Evolutionary conservation across 768 basidiomycete genomes (phyloP).

Genomic region (Pleurotus ostreatus): DNA sequence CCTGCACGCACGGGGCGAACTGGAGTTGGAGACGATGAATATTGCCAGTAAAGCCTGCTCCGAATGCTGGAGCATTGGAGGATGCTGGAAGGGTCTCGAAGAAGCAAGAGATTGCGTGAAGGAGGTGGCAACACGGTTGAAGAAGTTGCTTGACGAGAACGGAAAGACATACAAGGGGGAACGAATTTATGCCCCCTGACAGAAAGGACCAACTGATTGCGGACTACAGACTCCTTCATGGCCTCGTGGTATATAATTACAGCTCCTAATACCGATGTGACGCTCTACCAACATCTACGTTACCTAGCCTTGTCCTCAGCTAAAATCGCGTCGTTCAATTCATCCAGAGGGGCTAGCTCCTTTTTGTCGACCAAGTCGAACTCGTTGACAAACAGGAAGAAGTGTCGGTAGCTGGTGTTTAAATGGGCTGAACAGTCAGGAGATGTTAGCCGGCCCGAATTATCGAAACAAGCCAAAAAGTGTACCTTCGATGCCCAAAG

Average conservation of each 20-base stretch:
- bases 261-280: not conserved
- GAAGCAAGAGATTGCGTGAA: constrained; percentile 61
- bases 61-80: constrained; percentile 76
- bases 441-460: not conserved
- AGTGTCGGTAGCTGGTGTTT: constrained; percentile 98
- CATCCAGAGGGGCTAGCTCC: constrained; percentile 90
- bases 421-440: constrained; percentile 70
- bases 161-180: constrained; percentile 44
- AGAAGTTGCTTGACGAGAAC: constrained; percentile 52
- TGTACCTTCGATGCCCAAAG: constrained; percentile 94
- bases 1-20: constrained; percentile 61
- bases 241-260: constrained; percentile 6
- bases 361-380: constrained; percentile 96
- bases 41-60: constrained; percentile 68
- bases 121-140: constrained; percentile 57
- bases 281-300: not conserved
- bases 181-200: constrained; percentile 11
- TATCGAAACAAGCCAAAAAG: not conserved
- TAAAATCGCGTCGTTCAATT: constrained; percentile 88
- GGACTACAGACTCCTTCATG: not conserved
- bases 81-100: constrained; percentile 64
- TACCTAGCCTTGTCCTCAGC: constrained; percentile 46
- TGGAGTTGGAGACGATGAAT: constrained; percentile 75
- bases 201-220: not conserved
- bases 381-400: constrained; percentile 97